phyloP scores from a whole-genome alignment of 2,329 filamentous ascomycete genomes.

The Trichoderma atroviride region DNA sequence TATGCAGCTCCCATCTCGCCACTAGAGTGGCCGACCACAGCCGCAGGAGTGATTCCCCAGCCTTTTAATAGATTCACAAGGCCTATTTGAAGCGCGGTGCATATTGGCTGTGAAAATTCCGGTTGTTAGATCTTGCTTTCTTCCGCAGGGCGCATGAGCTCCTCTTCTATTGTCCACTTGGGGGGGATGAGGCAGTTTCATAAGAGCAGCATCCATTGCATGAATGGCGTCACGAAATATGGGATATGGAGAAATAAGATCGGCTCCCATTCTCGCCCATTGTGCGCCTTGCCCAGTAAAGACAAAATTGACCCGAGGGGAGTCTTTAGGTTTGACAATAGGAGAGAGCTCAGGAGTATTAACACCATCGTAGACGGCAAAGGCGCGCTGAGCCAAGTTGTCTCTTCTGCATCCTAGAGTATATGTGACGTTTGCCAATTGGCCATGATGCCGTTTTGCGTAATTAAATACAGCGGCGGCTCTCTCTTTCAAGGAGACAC shows the following conservation, averaged over 20 bases:
- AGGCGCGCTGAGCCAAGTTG: conserved; percentile 9
- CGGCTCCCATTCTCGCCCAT: conserved; percentile 39
- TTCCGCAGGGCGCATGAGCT: not conserved
- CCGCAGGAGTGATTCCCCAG: conserved; percentile 1
- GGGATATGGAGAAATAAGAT: not conserved
- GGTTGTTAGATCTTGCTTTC: conserved; percentile 6
- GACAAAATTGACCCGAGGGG: conserved; percentile 27
- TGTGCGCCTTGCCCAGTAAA: conserved; percentile 43
- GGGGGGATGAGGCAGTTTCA: not conserved
- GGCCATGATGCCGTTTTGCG: not conserved
- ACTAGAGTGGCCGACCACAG: conserved; percentile 20
- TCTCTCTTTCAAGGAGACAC: not conserved
- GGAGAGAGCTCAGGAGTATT: conserved; percentile 37
- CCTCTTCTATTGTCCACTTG: conserved; percentile 15
- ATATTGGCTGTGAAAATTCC: conserved; percentile 13
- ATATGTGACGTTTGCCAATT: not conserved
- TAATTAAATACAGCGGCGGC: not conserved
- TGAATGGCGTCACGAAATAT: not conserved
- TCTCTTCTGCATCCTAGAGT: not conserved
- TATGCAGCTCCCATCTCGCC: conserved; percentile 33
- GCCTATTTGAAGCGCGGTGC: conserved; percentile 16
- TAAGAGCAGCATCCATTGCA: not conserved
- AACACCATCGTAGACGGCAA: conserved; percentile 44
- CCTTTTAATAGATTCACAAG: not conserved
- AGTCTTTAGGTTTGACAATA: conserved; percentile 31